phyloP scores from a whole-genome alignment of 2,329 filamentous ascomycete genomes.

The Hortaea sp. region DNA sequence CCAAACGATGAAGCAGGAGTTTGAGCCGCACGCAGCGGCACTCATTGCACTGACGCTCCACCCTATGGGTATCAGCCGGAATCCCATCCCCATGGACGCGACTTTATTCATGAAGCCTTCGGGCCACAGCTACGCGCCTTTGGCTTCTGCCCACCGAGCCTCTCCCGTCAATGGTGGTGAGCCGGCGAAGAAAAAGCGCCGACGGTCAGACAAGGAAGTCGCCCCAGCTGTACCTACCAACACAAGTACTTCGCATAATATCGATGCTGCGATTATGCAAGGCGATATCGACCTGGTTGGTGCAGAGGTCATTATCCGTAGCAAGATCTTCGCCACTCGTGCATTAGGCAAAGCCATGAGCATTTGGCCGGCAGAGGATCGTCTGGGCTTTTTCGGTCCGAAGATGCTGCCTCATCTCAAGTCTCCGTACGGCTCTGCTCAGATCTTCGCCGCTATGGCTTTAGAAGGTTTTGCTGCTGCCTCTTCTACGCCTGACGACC shows the following conservation, averaged over 20 bases:
- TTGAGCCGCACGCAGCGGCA: slow-evolving; percentile 65
- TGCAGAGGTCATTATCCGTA: slow-evolving; percentile 76
- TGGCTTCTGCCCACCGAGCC: slow-evolving; percentile 30
- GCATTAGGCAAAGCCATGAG: slow-evolving; percentile 81
- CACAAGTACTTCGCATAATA: slow-evolving; percentile 64
- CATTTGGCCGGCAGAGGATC: slow-evolving; percentile 53
- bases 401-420: slow-evolving; percentile 56
- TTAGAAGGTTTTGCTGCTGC: slow-evolving; percentile 77
- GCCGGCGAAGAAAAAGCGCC: slow-evolving; percentile 65
- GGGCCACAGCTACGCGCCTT: slow-evolving; percentile 64
- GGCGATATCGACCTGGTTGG: slow-evolving; percentile 94
- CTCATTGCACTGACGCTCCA: slow-evolving; percentile 77
- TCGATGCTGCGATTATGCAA: slow-evolving; percentile 95
- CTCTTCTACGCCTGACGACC: slow-evolving; percentile 29
- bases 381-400: slow-evolving; percentile 54
- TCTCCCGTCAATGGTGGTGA: slow-evolving; percentile 42
- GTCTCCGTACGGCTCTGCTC: slow-evolving; percentile 72
- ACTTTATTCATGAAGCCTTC: slow-evolving; percentile 88
- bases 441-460: slow-evolving; percentile 71
- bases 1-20: slow-evolving; percentile 58
- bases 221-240: slow-evolving; percentile 39
- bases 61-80: slow-evolving; percentile 81
- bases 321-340: slow-evolving; percentile 74
- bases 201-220: slow-evolving; percentile 69
- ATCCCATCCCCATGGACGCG: slow-evolving; percentile 86